Conservation (phyloP, 2,329 filamentous ascomycete species). For the Epichloe hybrida region DNA sequence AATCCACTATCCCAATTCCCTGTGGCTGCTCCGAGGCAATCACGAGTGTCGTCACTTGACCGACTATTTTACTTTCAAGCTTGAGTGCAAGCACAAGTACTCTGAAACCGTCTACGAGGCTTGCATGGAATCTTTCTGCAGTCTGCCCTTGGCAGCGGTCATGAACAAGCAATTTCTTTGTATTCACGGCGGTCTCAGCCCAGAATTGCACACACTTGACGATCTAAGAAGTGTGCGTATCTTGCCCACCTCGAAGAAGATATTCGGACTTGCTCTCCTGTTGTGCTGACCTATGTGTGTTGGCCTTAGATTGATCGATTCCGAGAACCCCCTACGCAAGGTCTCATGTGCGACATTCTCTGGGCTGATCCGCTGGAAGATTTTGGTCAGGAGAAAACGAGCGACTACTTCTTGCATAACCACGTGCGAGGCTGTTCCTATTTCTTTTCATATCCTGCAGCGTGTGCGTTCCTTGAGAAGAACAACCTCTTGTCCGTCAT, state of each 20-base stretch:
- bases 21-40: slow-evolving; percentile 95
- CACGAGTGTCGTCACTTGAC: slow-evolving; percentile 98
- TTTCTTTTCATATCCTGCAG: slow-evolving; percentile 97
- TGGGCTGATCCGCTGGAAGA: slow-evolving; percentile 98
- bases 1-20: slow-evolving; percentile 95
- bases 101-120: slow-evolving; percentile 92
- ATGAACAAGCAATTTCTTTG: slow-evolving; percentile 99
- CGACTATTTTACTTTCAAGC: slow-evolving; percentile 99
- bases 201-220: slow-evolving; percentile 89
- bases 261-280: too few relatives aligned
- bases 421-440: slow-evolving; percentile 97
- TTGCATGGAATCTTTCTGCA: slow-evolving; percentile 97
- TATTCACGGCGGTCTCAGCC: slow-evolving; percentile 92
- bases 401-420: slow-evolving; percentile 95
- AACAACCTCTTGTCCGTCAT: slow-evolving; percentile 97
- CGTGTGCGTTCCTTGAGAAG: slow-evolving; percentile 95
- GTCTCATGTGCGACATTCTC: slow-evolving; percentile 97
- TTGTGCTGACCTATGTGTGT: background rate
- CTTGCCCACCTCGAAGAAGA: background rate
- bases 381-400: slow-evolving; percentile 96
- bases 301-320: slow-evolving; percentile 75
- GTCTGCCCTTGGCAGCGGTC: slow-evolving; percentile 80
- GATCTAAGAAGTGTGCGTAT: slow-evolving; percentile 72
- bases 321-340: slow-evolving; percentile 95
- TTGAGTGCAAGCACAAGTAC: slow-evolving; percentile 99